phyloP scores from a whole-genome alignment of 176 grass and related monocot genomes.

The Eleusine coracana region DNA sequence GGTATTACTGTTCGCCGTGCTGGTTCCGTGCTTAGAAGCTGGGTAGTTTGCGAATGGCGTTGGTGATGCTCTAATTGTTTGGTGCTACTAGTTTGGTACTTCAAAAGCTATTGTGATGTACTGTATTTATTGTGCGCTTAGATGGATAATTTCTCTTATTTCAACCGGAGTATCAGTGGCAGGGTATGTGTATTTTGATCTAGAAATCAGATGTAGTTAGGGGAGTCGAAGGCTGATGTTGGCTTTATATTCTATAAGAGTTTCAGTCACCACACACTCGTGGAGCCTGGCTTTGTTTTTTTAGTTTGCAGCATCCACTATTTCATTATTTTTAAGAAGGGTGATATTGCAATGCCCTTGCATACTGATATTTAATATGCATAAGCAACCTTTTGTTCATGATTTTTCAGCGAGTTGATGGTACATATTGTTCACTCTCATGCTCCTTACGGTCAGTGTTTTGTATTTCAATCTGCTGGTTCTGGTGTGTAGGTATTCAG shows the following conservation, averaged over 20 bases:
- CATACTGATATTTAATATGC: no score
- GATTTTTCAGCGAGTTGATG: not conserved
- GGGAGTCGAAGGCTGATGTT: not conserved
- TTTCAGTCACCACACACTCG: no score
- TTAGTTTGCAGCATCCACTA: not conserved
- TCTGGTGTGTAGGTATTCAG: slow-evolving; percentile 61
- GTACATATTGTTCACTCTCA: not conserved
- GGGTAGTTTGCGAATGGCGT: not conserved
- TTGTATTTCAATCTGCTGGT: not conserved
- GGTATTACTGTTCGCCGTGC: not conserved
- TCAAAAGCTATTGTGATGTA: not conserved
- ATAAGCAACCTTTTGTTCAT: not conserved
- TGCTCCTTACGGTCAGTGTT: not conserved
- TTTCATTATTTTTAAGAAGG: not conserved
- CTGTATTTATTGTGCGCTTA: not conserved
- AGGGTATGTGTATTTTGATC: not conserved
- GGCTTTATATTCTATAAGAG: not conserved
- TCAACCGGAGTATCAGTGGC: not conserved
- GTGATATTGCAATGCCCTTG: not conserved
- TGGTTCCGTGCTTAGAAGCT: not conserved
- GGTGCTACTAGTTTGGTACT: not conserved
- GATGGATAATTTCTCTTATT: not conserved
- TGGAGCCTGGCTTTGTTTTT: not conserved
- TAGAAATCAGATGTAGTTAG: not conserved
- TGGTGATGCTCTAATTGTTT: not conserved